phyloP scores from a whole-genome alignment of 1,139 yeast species.

The Scheffersomyces titani region DNA sequence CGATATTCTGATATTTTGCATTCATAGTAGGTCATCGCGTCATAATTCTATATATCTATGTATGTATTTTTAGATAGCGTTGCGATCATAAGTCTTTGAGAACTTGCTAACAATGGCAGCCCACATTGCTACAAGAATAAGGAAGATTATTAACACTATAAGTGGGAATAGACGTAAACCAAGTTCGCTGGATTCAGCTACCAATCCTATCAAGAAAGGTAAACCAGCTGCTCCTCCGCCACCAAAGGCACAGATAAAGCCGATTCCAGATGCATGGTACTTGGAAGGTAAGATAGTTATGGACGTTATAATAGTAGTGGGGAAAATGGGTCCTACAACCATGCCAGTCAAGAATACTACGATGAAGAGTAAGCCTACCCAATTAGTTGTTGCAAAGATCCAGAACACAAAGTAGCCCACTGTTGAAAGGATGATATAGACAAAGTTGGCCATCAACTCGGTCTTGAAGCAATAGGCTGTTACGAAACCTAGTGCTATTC shows the following conservation, averaged over 20 bases:
- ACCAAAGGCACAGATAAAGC: conserved; percentile 75
- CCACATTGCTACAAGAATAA: conserved; percentile 32
- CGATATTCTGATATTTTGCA: no score
- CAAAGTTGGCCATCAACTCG: conserved; percentile 48
- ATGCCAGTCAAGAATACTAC: conserved; percentile 60
- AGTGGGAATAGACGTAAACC: conserved; percentile 38
- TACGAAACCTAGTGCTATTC: conserved; percentile 59
- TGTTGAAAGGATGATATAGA: conserved; percentile 35
- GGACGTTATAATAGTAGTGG: conserved; percentile 69
- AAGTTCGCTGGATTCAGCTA: conserved; percentile 37
- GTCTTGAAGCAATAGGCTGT: conserved; percentile 51
- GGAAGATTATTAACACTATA: conserved; percentile 28
- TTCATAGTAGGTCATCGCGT: not conserved
- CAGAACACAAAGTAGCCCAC: conserved; percentile 34
- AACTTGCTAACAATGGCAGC: conserved; percentile 19
- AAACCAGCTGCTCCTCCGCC: conserved; percentile 74
- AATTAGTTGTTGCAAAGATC: conserved; percentile 21
- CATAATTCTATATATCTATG: not conserved
- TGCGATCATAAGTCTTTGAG: conserved; percentile 16
- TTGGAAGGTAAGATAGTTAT: conserved; percentile 62
- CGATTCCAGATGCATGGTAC: conserved; percentile 68
- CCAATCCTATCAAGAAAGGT: conserved; percentile 61
- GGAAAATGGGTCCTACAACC: conserved; percentile 79
- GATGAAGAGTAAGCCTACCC: conserved; percentile 27
- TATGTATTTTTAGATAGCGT: conserved; percentile 11